Base-by-base conservation (phyloP, 148 eudicot species). In the Beta vulgaris region DNA sequence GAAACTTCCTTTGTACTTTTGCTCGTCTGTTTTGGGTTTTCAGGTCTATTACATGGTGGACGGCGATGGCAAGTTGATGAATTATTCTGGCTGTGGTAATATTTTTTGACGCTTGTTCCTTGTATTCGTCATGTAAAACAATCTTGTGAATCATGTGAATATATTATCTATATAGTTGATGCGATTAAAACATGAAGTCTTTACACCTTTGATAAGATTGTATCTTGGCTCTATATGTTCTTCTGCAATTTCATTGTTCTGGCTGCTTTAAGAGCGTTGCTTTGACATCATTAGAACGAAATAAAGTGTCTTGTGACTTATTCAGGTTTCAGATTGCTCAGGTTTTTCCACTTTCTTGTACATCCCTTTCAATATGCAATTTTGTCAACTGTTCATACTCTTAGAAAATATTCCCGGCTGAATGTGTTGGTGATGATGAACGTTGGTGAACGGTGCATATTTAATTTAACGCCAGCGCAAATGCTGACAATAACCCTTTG, bases 41-140 rank as follows among this genome's bases (percentile, higher is more conserved):
- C 83, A 96, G 99, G 88, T 91, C 69, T 96, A 96, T 87, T 96
- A 92, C 94, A 92, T 96, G 94, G 61, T 78, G 26, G 72, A 82
- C 64, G 81, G 88, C 71, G 81, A 80, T 78, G 90, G 86, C 68
- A 80, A 82, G 84, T 71, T 92, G 84, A 73, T 96, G 80, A 92
- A 96, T 81, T 96, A 82, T 82, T 86, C 97, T 5, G 99, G 99
- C 71, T 96, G 99, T 83, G 99, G 99, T 96, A 85, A 88, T n/a
- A 54, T 32, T 67, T 54, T 14, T 37, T 43, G 26, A 6, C 37
- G 43, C 68, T 79, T 26, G 42, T 26, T 59, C 2, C 68, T 54
- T 77, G 58, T 37, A 29, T 69, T 44, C 48, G 32, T 39, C 31
- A 48, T 81, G 67, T 74, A 55, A 19, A 40, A 29, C 65, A 31